A percentile compares a stretch with the other conserved stretches of the same genome.
Evolutionary conservation across 306 rosid species (phyloP).

Genomic region (Malus domestica): DNA sequence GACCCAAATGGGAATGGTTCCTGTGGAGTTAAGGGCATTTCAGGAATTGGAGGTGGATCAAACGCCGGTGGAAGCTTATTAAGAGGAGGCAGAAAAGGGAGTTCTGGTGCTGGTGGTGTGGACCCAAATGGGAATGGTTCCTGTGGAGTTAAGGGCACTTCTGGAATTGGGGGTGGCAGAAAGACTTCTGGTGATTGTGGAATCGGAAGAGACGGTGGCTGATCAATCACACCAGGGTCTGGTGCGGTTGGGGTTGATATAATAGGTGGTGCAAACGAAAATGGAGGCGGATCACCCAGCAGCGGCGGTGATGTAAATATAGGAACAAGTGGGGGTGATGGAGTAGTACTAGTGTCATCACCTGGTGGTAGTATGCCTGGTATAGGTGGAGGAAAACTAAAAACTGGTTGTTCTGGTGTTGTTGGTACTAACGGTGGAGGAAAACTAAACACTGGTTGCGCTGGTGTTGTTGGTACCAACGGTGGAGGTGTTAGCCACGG

Average conservation of each 20-base stretch:
- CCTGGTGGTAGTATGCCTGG: slow-evolving; percentile 31
- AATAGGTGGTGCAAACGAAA: slow-evolving; percentile 30
- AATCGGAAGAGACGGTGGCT: slow-evolving; percentile 20
- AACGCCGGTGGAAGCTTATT: background rate
- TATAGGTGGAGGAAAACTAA: slow-evolving; percentile 32
- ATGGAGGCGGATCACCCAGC: slow-evolving; percentile 16
- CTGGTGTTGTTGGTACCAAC: background rate
- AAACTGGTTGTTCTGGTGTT: slow-evolving; percentile 11
- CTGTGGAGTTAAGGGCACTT: slow-evolving; percentile 27
- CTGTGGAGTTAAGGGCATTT: slow-evolving; percentile 22
- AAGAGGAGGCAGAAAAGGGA: background rate
- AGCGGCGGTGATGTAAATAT: slow-evolving; percentile 36
- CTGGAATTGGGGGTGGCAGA: slow-evolving; percentile 44
- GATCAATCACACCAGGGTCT: slow-evolving; percentile 11
- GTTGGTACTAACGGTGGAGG: slow-evolving; percentile 26
- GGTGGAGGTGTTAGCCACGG: slow-evolving; percentile 49
- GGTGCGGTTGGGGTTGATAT: slow-evolving; percentile 35
- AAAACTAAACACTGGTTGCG: slow-evolving; percentile 19
- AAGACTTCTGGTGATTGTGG: slow-evolving; percentile 27
- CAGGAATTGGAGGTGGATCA: slow-evolving; percentile 18
- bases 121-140: slow-evolving; percentile 32
- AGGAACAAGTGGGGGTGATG: slow-evolving; percentile 49
- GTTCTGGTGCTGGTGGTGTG: slow-evolving; percentile 4
- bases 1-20: slow-evolving; percentile 32
- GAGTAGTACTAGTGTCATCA: slow-evolving; percentile 12